Base-by-base conservation (phyloP, 352 stramenopile species). In the Phytophthora constricta region DNA sequence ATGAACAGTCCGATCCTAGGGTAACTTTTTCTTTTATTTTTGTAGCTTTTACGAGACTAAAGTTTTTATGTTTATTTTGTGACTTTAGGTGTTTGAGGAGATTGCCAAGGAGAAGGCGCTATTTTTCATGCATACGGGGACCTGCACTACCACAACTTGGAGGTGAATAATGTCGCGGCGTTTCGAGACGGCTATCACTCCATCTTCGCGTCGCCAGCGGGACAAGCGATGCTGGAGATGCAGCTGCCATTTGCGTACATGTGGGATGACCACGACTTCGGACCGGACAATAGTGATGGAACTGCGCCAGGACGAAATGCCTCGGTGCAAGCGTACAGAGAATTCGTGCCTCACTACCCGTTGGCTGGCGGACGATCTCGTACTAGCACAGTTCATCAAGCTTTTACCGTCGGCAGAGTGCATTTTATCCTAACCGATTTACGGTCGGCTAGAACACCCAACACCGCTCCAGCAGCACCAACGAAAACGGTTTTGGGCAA, bases 191-290 rank as follows among this genome's bases (percentile, higher is more conserved):
- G 80, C 10, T 96, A 92, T 49, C 49, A 89, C 55, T 89, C 77
- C 23, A 79, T 96, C 11, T 92, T 96, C 60, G 70, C 81, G 27
- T 93, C 84, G 2, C 83, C 84, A 5, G 67, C 86, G 0, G 87
- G 87, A 14, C 65, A 71, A 41, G 82, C 83, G 14, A 93, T 96
- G 86, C 59, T 93, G n/a, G 79, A 54, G 11, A 95, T 95, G 86
- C 74, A 95, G 41, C 53, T 96, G 8, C 89, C 90, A 3, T 90
- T 97, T 54, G 86, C 76, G 16, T 96, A 97, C 67, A 97, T 96
- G 88, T 97, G 87, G 85, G 87, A 96, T 62, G 90, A 97, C 74
- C 90, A 97, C 70, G 90, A 97, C 65, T 97, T 87, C 59, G 90
- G 89, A 26, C 88, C 87, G 27, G 89, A 97, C 74, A 97, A 97